A percentile compares a stretch with the other conserved stretches of the same genome.
phyloP scores from a whole-genome alignment of 2,329 filamentous ascomycete species.

The Blumeriella jaapii region DNA sequence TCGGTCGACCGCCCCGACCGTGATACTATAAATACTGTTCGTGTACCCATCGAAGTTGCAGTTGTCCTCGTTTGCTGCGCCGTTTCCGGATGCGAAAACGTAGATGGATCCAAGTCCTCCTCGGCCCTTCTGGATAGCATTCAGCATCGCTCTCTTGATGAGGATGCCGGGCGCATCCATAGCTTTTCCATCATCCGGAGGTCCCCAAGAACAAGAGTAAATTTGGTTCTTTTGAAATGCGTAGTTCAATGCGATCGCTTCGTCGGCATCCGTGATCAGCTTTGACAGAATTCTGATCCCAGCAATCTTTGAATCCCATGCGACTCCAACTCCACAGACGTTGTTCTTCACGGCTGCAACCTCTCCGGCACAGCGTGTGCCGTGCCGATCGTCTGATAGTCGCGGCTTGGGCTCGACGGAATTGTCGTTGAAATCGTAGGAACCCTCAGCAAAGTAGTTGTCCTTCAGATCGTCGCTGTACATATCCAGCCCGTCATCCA shows the following conservation, averaged over 20 bases:
- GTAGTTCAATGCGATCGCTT: constrained; percentile 87
- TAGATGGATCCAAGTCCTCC: constrained; percentile 78
- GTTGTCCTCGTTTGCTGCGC: constrained; percentile 77
- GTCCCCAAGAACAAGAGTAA: constrained; percentile 98
- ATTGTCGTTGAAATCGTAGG: constrained; percentile 92
- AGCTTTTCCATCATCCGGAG: constrained; percentile 80
- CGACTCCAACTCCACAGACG: constrained; percentile 90
- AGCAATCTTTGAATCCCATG: constrained; percentile 81
- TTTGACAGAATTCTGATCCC: constrained; percentile 89
- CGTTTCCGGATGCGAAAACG: constrained; percentile 94
- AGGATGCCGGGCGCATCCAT: constrained; percentile 91
- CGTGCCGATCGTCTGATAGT: constrained; percentile 78
- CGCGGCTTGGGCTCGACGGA: constrained; percentile 66
- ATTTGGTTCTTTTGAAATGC: constrained; percentile 86
- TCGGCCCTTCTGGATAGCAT: constrained; percentile 81
- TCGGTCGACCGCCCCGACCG: constrained; percentile 86
- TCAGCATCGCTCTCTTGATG: constrained; percentile 82
- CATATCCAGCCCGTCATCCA: constrained; percentile 95
- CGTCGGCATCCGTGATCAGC: constrained; percentile 81
- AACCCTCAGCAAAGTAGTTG: constrained; percentile 89
- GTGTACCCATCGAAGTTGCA: constrained; percentile 99
- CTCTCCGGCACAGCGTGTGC: constrained; percentile 90
- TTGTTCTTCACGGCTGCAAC: constrained; percentile 86
- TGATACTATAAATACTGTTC: constrained; percentile 98
- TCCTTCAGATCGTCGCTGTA: constrained; percentile 82